Evolutionary conservation across 345 rosid species (phyloP).

Genomic region (Rhodamnia argentea): DNA sequence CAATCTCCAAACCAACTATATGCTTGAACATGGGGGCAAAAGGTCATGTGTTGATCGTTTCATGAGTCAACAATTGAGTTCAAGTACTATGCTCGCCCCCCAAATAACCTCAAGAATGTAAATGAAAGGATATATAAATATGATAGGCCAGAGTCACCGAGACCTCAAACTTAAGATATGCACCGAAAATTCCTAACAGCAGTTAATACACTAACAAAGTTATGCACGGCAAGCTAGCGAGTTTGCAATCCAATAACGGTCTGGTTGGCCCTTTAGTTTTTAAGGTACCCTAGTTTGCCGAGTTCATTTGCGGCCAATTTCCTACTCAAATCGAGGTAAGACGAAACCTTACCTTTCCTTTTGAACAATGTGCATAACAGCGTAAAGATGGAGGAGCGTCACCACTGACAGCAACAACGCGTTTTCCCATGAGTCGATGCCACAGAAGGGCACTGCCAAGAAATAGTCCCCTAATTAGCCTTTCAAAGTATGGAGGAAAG

Average conservation of each 20-base stretch:
- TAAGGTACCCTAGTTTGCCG: not conserved
- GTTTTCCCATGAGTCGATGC: constrained; percentile 94
- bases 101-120: not conserved
- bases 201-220: not conserved
- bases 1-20: not conserved
- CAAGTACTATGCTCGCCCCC: not conserved
- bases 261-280: not conserved
- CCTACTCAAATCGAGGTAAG: not conserved
- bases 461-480: not conserved
- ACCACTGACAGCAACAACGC: constrained; percentile 40
- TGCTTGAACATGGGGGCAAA: not conserved
- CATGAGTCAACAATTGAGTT: not conserved
- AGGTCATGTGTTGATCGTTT: not conserved
- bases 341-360: constrained; percentile 64
- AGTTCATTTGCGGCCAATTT: not conserved
- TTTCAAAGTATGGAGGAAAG: not conserved
- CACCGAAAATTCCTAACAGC: not conserved
- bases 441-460: constrained; percentile 75
- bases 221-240: not conserved
- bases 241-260: not conserved
- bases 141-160: not conserved
- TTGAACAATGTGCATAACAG: constrained; percentile 81
- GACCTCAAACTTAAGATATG: not conserved
- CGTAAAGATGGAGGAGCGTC: constrained; percentile 58
- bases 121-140: not conserved